A percentile compares a stretch with the other conserved stretches of the same genome.
Conservation (phyloP, 2,329 filamentous ascomycete species). For the Penicillium sp. region DNA sequence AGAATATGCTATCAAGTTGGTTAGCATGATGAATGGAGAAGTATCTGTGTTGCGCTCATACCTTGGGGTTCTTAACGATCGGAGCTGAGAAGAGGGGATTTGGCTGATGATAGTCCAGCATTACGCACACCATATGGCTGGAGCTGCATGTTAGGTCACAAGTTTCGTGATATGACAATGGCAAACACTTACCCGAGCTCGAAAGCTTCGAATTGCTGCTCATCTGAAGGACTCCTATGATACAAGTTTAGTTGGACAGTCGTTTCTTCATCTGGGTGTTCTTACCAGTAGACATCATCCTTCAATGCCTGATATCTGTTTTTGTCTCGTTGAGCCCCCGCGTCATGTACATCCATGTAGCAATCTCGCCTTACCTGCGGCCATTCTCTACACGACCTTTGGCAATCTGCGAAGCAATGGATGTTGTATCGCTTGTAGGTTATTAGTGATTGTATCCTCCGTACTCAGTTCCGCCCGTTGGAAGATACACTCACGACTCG, state of each 20-base stretch:
- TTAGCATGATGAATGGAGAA: background rate
- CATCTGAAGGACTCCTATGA: slow-evolving; percentile 16
- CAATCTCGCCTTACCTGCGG: slow-evolving; percentile 5
- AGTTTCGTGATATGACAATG: background rate
- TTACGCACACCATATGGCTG: slow-evolving; percentile 15
- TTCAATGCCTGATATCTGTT: slow-evolving; percentile 18
- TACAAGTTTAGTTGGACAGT: background rate
- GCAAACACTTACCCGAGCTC: slow-evolving; percentile 11
- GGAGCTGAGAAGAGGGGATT: slow-evolving; percentile 13
- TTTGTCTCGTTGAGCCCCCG: background rate
- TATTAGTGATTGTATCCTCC: background rate
- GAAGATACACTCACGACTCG: background rate
- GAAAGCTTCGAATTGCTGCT: slow-evolving; percentile 18
- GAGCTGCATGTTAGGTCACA: background rate
- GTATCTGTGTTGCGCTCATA: background rate
- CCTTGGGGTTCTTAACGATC: slow-evolving; percentile 11
- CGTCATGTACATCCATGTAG: background rate
- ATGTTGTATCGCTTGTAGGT: slow-evolving; percentile 15
- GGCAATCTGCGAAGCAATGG: slow-evolving; percentile 11
- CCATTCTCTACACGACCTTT: slow-evolving; percentile 15
- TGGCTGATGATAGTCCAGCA: slow-evolving; percentile 14
- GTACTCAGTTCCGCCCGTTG: background rate
- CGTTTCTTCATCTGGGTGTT: background rate
- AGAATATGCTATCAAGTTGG: slow-evolving; percentile 10
- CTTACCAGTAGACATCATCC: slow-evolving; percentile 16